phyloP scores from a whole-genome alignment of 2,329 filamentous ascomycete genomes.

The Ophidiomyces ophidiicola region DNA sequence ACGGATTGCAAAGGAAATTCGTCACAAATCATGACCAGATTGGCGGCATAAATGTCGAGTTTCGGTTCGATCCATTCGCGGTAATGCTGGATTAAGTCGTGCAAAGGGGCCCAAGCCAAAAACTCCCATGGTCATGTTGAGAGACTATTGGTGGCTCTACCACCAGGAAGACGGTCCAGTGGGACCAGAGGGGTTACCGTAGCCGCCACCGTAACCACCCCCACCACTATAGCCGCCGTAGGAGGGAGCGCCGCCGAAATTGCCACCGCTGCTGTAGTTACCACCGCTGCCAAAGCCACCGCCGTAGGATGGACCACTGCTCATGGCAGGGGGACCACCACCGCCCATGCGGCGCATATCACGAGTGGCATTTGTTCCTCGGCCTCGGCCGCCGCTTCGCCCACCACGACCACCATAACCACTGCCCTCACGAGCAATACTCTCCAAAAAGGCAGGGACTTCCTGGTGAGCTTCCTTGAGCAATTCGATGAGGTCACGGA shows the following conservation, averaged over 20 bases:
- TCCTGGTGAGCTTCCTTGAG: constrained; percentile 99
- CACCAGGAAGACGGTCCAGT: constrained; percentile 42
- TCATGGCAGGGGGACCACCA: constrained; percentile 24
- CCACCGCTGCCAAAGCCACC: constrained; percentile 21
- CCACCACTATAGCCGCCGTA: constrained; percentile 22
- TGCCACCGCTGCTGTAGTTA: constrained; percentile 16
- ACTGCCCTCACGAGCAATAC: constrained; percentile 86
- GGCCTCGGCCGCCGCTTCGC: constrained; percentile 57
- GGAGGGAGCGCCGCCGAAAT: constrained; percentile 17
- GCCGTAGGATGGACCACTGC: constrained; percentile 27
- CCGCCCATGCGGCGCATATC: constrained; percentile 66
- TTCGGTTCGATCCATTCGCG: constrained; percentile 3
- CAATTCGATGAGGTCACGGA: constrained; percentile 90
- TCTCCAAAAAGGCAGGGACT: constrained; percentile 85
- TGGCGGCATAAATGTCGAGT: background rate
- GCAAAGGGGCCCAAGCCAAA: constrained; percentile 5
- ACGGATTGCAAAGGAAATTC: constrained; percentile 27
- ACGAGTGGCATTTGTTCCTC: constrained; percentile 54
- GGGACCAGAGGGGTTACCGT: constrained; percentile 39
- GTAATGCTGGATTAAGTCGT: too few relatives aligned
- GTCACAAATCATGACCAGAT: constrained; percentile 35
- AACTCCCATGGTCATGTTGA: constrained; percentile 25
- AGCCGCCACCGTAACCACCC: constrained; percentile 27
- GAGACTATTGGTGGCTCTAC: constrained; percentile 34
- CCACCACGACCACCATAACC: constrained; percentile 60